Conservation (phyloP, 257 asterid species). For the Anisodus tanguticus region DNA sequence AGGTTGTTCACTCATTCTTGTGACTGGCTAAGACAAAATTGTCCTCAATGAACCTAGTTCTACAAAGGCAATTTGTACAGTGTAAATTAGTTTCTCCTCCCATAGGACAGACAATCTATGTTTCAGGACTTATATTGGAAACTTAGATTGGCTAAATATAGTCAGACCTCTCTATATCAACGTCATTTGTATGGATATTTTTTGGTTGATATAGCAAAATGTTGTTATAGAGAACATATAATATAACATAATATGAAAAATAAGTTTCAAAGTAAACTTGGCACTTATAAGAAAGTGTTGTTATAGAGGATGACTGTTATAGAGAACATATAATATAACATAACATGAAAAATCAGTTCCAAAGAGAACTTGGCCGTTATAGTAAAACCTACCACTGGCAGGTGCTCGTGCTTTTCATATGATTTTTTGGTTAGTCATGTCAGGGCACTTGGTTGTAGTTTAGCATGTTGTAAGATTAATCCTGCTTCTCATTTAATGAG, state of each 20-base stretch:
- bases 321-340: too few relatives aligned
- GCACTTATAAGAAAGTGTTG: too few relatives aligned
- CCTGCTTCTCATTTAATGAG: neutral
- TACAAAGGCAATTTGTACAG: neutral
- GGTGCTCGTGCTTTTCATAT: neutral
- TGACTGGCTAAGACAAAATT: constrained; percentile 3
- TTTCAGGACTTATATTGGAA: neutral
- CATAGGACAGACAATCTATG: neutral
- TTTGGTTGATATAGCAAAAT: too few relatives aligned
- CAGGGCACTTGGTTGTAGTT: neutral
- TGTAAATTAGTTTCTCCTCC: neutral
- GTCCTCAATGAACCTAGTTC: constrained; percentile 1
- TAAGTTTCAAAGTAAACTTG: too few relatives aligned
- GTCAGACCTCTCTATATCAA: too few relatives aligned
- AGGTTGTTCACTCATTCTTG: neutral
- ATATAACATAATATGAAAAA: too few relatives aligned
- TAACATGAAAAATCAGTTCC: too few relatives aligned
- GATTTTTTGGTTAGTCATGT: neutral
- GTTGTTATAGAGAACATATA: too few relatives aligned
- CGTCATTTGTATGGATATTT: too few relatives aligned
- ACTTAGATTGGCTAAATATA: neutral
- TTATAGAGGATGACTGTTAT: too few relatives aligned
- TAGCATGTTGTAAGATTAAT: neutral
- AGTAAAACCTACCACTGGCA: neutral
- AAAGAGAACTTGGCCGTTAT: too few relatives aligned